Conservation (phyloP, 768 basidiomycete genomes). For the Mycena pura region DNA sequence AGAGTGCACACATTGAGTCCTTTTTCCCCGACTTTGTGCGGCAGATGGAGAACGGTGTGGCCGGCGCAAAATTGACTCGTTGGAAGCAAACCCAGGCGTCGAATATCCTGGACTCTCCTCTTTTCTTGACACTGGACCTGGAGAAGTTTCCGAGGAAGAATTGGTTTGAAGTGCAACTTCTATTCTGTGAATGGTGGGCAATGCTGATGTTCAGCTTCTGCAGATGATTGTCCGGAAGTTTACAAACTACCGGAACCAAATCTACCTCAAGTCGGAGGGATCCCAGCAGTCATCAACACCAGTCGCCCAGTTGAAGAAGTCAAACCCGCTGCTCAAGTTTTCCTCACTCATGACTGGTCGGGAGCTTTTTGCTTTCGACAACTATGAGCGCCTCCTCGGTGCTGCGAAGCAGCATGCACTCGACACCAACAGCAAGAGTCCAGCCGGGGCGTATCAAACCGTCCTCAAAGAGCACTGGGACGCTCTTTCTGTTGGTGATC, state of each 20-base stretch:
- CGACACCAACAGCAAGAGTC: background rate
- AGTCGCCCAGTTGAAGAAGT: background rate
- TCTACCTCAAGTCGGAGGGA: background rate
- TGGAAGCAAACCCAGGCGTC: constrained; percentile 3
- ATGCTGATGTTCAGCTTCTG: no score
- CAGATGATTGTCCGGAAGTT: constrained; percentile 7
- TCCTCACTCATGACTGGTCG: background rate
- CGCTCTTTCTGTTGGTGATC: background rate
- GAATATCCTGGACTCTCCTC: constrained; percentile 9
- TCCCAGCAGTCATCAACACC: background rate
- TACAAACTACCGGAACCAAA: constrained; percentile 9
- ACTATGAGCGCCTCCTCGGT: background rate
- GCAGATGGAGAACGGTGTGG: background rate
- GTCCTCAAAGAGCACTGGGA: constrained; percentile 11
- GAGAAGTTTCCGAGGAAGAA: background rate
- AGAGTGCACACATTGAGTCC: constrained; percentile 3
- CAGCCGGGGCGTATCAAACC: constrained; percentile 3
- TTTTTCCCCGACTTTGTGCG: background rate
- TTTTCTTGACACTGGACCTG: background rate
- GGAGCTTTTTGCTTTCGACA: background rate
- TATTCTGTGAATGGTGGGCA: background rate
- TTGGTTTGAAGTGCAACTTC: background rate
- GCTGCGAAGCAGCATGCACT: background rate
- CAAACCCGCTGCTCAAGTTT: constrained; percentile 4
- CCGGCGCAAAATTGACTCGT: background rate